Conservation (phyloP, 2,329 filamentous ascomycete species). For the Cadophora sp. region DNA sequence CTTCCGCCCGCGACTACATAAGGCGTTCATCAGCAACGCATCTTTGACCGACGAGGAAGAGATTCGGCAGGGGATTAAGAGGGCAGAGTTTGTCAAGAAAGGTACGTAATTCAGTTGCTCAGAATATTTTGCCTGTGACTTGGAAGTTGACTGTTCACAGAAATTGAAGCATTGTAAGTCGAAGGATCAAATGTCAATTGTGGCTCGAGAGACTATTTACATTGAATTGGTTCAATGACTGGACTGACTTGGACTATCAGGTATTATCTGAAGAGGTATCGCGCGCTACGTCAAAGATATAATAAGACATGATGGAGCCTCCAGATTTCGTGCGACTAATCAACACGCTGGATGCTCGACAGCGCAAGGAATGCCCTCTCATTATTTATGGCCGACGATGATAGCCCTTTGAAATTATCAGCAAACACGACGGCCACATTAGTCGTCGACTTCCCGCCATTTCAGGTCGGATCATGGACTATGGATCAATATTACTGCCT, state of each 20-base stretch:
- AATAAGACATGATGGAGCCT: constrained; percentile 36
- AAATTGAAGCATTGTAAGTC: constrained; percentile 90
- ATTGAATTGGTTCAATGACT: background rate
- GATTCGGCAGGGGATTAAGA: constrained; percentile 76
- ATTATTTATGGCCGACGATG: background rate
- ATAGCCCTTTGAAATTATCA: background rate
- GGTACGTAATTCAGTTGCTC: constrained; percentile 55
- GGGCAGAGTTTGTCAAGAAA: constrained; percentile 90
- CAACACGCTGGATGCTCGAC: background rate
- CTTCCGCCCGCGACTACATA: constrained; percentile 82
- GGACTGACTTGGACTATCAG: constrained; percentile 54
- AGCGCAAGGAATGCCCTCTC: background rate
- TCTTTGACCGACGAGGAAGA: constrained; percentile 72
- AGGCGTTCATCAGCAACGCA: constrained; percentile 81
- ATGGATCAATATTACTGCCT: background rate
- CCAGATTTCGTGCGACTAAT: background rate
- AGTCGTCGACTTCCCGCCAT: background rate
- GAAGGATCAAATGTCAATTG: background rate
- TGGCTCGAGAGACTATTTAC: background rate
- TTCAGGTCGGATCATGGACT: background rate
- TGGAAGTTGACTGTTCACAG: constrained; percentile 53
- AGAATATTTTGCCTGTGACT: background rate
- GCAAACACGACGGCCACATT: background rate
- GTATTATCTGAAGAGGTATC: constrained; percentile 92
- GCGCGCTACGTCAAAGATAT: constrained; percentile 84